Conservation (phyloP, 192 early-diverging fungal species). For the Umbelopsis ramanniana region DNA sequence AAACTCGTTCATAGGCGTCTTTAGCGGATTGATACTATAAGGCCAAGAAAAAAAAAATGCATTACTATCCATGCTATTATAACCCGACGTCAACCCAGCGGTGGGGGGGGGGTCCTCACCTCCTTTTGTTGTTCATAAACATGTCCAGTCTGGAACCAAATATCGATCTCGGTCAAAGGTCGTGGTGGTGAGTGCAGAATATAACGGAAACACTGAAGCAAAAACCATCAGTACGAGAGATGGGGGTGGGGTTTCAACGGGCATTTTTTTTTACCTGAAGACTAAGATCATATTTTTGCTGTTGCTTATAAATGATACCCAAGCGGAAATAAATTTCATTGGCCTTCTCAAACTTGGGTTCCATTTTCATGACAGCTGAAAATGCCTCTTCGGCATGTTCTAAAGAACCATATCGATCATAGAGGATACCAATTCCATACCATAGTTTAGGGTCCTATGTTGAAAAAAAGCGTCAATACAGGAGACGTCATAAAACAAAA, state of each 20-base stretch:
- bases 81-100: not conserved
- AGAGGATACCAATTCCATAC: constrained; percentile 98
- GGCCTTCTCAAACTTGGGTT: constrained; percentile 95
- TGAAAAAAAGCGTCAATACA: not conserved
- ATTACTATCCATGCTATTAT: no score
- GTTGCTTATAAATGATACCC: constrained; percentile 97
- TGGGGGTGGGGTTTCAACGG: no score
- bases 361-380: constrained; percentile 91
- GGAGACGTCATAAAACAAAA: not conserved
- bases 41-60: not conserved
- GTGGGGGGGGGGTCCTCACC: constrained; percentile 37
- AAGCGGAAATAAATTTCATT: constrained; percentile 98
- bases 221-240: no score
- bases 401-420: constrained; percentile 95
- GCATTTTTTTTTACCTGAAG: constrained; percentile 53
- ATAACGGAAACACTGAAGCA: constrained; percentile 82
- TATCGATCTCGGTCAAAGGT: constrained; percentile 93
- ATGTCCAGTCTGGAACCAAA: constrained; percentile 98
- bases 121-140: constrained; percentile 96
- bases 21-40: constrained; percentile 66
- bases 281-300: constrained; percentile 75
- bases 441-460: constrained; percentile 93
- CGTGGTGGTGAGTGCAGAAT: constrained; percentile 84
- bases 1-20: constrained; percentile 91
- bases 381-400: constrained; percentile 98